phyloP scores from a whole-genome alignment of 495 filamentous ascomycete genomes.

The Penicillium goetzii region DNA sequence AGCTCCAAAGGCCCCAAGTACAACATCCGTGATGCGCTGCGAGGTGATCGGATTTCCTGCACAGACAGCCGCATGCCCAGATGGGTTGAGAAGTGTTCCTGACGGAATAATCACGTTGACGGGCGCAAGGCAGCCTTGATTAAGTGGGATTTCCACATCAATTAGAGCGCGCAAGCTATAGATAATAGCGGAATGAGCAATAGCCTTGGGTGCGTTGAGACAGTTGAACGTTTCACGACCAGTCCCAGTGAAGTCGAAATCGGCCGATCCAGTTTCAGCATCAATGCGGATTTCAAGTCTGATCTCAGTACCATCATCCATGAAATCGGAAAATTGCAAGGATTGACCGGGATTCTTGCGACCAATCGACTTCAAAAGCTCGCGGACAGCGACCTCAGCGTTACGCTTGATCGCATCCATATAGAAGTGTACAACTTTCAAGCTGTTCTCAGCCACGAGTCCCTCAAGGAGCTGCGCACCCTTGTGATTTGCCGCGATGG shows the following conservation, averaged over 20 bases:
- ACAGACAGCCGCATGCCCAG: constrained; percentile 74
- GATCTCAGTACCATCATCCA: constrained; percentile 91
- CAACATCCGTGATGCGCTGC: constrained; percentile 86
- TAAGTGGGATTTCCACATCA: constrained; percentile 84
- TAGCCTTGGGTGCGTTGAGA: constrained; percentile 84
- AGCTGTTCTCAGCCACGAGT: constrained; percentile 83
- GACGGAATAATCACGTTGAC: constrained; percentile 79
- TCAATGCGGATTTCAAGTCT: constrained; percentile 79
- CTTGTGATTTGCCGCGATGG: constrained; percentile 90
- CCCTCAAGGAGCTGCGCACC: constrained; percentile 82
- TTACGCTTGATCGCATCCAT: constrained; percentile 91
- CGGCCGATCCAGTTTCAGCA: constrained; percentile 77
- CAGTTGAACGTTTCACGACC: constrained; percentile 84
- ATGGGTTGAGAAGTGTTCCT: constrained; percentile 78
- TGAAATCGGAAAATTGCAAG: constrained; percentile 78
- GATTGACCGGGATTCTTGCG: constrained; percentile 69
- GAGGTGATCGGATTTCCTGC: constrained; percentile 81
- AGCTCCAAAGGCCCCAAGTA: constrained; percentile 78
- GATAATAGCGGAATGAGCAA: constrained; percentile 89
- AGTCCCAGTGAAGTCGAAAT: constrained; percentile 76
- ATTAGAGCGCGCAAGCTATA: constrained; percentile 87
- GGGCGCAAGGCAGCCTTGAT: constrained; percentile 87
- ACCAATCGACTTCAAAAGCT: constrained; percentile 72
- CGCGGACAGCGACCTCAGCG: constrained; percentile 77
- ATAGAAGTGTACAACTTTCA: constrained; percentile 86